Evolutionary conservation across 2,329 filamentous ascomycete species (phyloP).

Genomic region (Pseudogymnoascus sp.): DNA sequence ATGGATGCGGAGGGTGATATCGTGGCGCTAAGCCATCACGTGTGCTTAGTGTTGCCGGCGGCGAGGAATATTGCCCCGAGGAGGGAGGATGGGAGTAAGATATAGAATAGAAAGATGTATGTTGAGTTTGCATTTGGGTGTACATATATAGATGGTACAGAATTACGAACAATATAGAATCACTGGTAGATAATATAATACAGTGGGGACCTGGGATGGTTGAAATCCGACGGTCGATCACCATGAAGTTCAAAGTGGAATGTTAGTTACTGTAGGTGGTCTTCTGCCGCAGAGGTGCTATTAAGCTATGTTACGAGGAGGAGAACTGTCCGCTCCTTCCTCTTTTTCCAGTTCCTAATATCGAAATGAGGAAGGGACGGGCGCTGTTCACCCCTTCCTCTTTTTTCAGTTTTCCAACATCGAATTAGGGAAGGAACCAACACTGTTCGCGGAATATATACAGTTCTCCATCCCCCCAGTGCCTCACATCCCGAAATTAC

Average conservation of each 20-base stretch:
- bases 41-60: slow-evolving; percentile 54
- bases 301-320: too few relatives aligned
- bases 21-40: slow-evolving; percentile 60
- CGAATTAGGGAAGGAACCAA: too few relatives aligned
- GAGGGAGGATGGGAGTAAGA: slow-evolving; percentile 14
- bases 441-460: too few relatives aligned
- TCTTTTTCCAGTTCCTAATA: too few relatives aligned
- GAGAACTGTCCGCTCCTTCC: too few relatives aligned
- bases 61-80: slow-evolving; percentile 45
- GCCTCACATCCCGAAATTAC: too few relatives aligned
- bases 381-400: too few relatives aligned
- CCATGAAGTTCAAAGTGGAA: neutral
- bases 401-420: too few relatives aligned
- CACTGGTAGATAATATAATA: neutral
- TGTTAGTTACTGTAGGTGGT: too few relatives aligned
- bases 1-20: slow-evolving; percentile 56
- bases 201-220: neutral
- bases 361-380: too few relatives aligned
- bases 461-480: too few relatives aligned
- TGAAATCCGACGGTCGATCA: neutral
- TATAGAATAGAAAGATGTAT: slow-evolving; percentile 12
- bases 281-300: too few relatives aligned
- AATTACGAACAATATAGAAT: neutral
- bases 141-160: slow-evolving; percentile 4
- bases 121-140: neutral